Conservation (phyloP, 306 rosid genomes). For the Glycyrrhiza uralensis region DNA sequence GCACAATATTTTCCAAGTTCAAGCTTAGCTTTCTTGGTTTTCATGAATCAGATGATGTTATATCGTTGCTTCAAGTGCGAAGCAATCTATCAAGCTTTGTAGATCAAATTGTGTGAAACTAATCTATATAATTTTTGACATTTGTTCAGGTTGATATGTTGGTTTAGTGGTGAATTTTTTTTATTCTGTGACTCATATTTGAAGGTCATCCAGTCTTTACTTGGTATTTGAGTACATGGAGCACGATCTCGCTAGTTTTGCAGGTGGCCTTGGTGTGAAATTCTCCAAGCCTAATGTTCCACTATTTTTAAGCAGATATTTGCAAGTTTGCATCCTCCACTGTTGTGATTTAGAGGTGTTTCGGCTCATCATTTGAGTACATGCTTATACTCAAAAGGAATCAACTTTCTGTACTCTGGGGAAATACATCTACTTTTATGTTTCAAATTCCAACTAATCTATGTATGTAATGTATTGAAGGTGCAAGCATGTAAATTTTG, state of each 20-base stretch:
- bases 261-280: conserved; percentile 55
- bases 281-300: conserved; percentile 83
- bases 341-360: conserved; percentile 6
- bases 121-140: too few species aligned
- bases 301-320: conserved; percentile 16
- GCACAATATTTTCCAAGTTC: too few species aligned
- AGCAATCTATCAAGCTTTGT: too few species aligned
- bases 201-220: conserved; percentile 86
- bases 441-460: neutral
- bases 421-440: neutral
- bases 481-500: too few species aligned
- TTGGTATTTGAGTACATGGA: conserved; percentile 89
- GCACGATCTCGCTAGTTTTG: conserved; percentile 84
- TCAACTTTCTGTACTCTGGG: neutral
- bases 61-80: too few species aligned
- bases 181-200: too few species aligned
- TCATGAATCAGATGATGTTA: too few species aligned
- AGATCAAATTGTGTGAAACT: too few species aligned
- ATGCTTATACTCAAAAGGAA: neutral
- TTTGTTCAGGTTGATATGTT: too few species aligned
- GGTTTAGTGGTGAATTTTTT: too few species aligned
- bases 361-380: neutral
- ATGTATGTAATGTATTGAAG: too few species aligned
- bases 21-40: too few species aligned
- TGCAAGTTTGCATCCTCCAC: neutral